These are phyloP conservation scores for Metrosideros polymorpha DNA, from an alignment of 441 rosid genomes.

Conservation along the genomic window DNA sequence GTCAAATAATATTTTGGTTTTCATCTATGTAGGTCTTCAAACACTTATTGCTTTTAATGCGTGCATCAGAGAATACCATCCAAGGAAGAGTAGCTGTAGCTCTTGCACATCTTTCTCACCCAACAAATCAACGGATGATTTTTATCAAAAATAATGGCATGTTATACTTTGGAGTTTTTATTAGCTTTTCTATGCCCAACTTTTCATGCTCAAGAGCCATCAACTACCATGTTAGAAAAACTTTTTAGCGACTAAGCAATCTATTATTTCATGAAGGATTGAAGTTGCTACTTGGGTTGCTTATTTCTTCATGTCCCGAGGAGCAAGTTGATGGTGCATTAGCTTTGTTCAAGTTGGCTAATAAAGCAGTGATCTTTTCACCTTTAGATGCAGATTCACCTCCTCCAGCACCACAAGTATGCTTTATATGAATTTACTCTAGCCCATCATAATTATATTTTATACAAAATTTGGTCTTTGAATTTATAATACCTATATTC, in stretches of 20 bases:
- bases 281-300: slow-evolving; percentile 81
- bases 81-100: slow-evolving; percentile 87
- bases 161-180: slow-evolving; percentile 1
- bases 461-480: neutral
- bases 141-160: slow-evolving; percentile 70
- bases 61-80: slow-evolving; percentile 66
- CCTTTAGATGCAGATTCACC: slow-evolving; percentile 91
- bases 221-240: neutral
- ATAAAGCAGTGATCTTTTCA: slow-evolving; percentile 71
- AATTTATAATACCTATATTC: neutral
- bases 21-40: slow-evolving; percentile 56
- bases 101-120: slow-evolving; percentile 87
- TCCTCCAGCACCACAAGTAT: slow-evolving; percentile 82
- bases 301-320: slow-evolving; percentile 59
- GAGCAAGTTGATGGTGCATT: slow-evolving; percentile 94
- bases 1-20: neutral
- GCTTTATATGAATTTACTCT: neutral
- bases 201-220: neutral
- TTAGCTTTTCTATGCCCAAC: neutral
- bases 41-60: slow-evolving; percentile 81
- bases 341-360: slow-evolving; percentile 71
- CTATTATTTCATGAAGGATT: slow-evolving; percentile 42
- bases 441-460: neutral
- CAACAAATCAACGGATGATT: slow-evolving; percentile 75
- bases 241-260: neutral